Evolutionary conservation across 2,329 filamentous ascomycete species (phyloP).

Genomic region (Colletotrichum falcatum): DNA sequence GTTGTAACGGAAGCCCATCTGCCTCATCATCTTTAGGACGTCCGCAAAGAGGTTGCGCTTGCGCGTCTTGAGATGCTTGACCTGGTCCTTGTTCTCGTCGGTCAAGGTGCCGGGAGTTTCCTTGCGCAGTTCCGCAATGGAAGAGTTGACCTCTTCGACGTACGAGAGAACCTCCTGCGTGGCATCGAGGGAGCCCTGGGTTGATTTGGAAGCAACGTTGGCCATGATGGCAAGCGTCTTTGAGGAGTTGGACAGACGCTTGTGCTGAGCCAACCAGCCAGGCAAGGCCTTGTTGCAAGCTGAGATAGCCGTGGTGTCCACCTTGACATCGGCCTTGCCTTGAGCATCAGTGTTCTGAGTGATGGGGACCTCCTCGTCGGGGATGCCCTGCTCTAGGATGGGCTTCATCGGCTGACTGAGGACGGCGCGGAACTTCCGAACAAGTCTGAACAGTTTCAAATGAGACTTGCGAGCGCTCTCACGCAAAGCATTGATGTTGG

Average conservation of each 20-base stretch:
- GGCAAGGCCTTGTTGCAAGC: conserved; percentile 52
- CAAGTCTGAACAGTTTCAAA: conserved; percentile 89
- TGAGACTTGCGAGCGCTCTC: conserved; percentile 94
- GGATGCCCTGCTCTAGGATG: conserved; percentile 70
- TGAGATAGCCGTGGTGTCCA: conserved; percentile 44
- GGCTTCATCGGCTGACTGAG: conserved; percentile 80
- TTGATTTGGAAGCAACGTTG: conserved; percentile 59
- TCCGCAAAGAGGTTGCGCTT: conserved; percentile 94
- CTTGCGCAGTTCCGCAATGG: conserved; percentile 80
- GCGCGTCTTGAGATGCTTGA: conserved; percentile 90
- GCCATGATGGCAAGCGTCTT: conserved; percentile 82
- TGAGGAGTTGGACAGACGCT: conserved; percentile 77
- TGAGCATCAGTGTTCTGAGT: not conserved
- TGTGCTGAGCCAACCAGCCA: conserved; percentile 60
- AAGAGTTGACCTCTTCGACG: conserved; percentile 73
- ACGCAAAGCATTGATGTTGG: conserved; percentile 88
- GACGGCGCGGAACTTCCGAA: conserved; percentile 87
- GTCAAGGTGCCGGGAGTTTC: conserved; percentile 85
- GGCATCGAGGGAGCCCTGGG: conserved; percentile 24
- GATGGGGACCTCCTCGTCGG: conserved; percentile 56
- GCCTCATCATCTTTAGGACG: conserved; percentile 82
- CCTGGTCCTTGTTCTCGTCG: conserved; percentile 84
- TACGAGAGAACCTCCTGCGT: conserved; percentile 69
- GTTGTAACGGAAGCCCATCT: conserved; percentile 92
- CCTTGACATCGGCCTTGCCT: conserved; percentile 44